These are phyloP conservation scores for Neurospora tetraspora DNA, from an alignment of 495 filamentous ascomycete species.

Conservation along the genomic window DNA sequence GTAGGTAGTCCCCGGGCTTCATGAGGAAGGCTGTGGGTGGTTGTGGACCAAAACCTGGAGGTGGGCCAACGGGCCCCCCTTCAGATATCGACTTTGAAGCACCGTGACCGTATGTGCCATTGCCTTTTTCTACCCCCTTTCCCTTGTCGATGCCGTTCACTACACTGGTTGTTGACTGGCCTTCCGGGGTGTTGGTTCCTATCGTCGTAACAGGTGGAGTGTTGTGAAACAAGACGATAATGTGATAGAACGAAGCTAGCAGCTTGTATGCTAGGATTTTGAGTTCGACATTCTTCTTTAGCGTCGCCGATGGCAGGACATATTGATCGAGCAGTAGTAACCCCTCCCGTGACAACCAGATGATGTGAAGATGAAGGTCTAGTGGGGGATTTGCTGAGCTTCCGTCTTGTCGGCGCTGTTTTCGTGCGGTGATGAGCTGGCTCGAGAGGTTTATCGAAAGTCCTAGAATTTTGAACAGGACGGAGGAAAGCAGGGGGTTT, in stretches of 20 bases:
- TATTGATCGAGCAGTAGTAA: slow-evolving; percentile 77
- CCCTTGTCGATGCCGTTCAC: slow-evolving; percentile 31
- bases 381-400: slow-evolving; percentile 71
- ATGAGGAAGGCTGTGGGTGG: slow-evolving; percentile 59
- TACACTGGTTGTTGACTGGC: slow-evolving; percentile 3
- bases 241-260: slow-evolving; percentile 87
- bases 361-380: slow-evolving; percentile 81
- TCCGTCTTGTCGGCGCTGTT: slow-evolving; percentile 72
- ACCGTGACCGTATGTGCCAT: slow-evolving; percentile 13
- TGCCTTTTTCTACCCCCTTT: slow-evolving; percentile 31
- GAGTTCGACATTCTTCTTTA: slow-evolving; percentile 58
- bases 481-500: slow-evolving; percentile 65
- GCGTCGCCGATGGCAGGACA: slow-evolving; percentile 58
- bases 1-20: slow-evolving; percentile 72
- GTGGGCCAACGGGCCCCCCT: slow-evolving; percentile 41
- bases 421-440: slow-evolving; percentile 73
- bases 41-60: slow-evolving; percentile 40
- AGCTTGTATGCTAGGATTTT: slow-evolving; percentile 87
- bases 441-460: slow-evolving; percentile 80
- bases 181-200: slow-evolving; percentile 24
- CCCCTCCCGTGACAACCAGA: slow-evolving; percentile 92
- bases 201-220: slow-evolving; percentile 36
- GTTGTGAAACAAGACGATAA: slow-evolving; percentile 95
- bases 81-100: slow-evolving; percentile 13
- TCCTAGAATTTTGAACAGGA: slow-evolving; percentile 83